Percentiles rank a stretch among this genome's conserved stretches.
Evolutionary conservation across 2,329 filamentous ascomycete genomes (phyloP).

Genomic region (Ophiostoma quercus): DNA sequence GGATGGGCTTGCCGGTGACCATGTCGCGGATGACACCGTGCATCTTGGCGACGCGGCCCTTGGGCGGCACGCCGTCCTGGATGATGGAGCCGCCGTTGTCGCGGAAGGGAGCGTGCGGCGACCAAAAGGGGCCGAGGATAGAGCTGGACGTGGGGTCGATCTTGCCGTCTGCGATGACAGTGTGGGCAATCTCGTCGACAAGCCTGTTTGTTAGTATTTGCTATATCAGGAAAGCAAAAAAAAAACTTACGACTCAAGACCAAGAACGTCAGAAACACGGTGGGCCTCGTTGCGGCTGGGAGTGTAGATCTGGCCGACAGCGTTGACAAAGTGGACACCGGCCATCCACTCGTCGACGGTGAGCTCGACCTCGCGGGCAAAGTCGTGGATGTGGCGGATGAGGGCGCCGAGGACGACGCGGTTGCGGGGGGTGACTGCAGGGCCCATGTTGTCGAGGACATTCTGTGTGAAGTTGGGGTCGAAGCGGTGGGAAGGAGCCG

Average conservation of each 20-base stretch:
- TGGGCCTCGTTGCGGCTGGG: constrained; percentile 68
- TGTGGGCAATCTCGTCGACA: constrained; percentile 77
- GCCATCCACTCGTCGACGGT: constrained; percentile 75
- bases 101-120: constrained; percentile 63
- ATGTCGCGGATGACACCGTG: constrained; percentile 56
- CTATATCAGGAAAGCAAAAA: not conserved
- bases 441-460: constrained; percentile 70
- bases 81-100: constrained; percentile 66
- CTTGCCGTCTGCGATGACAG: constrained; percentile 47
- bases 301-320: constrained; percentile 63
- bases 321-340: constrained; percentile 56
- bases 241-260: constrained; percentile 56
- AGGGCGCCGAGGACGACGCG: constrained; percentile 62
- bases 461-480: constrained; percentile 71
- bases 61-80: constrained; percentile 43
- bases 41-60: constrained; percentile 43
- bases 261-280: constrained; percentile 66
- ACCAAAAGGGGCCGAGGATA: constrained; percentile 82
- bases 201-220: constrained; percentile 38
- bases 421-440: constrained; percentile 62
- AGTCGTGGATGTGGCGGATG: constrained; percentile 73
- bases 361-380: constrained; percentile 71
- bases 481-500: constrained; percentile 43
- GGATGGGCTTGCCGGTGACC: constrained; percentile 58
- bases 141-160: constrained; percentile 62